Conservation (phyloP, 345 rosid species). For the Eucalyptus cloeziana region DNA sequence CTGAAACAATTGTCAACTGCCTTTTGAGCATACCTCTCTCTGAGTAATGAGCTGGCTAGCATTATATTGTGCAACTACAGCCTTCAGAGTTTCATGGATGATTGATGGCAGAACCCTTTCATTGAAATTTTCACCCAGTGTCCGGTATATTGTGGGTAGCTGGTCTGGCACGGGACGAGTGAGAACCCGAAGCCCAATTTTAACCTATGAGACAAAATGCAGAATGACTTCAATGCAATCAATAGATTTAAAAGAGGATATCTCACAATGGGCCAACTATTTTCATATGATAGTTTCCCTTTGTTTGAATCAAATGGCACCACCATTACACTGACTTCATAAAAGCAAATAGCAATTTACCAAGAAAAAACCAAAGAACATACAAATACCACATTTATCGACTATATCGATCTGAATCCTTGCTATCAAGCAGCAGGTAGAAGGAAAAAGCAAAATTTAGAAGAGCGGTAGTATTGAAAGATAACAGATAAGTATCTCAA, state of each 20-base stretch:
- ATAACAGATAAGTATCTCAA: not conserved
- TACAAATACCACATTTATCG: not conserved
- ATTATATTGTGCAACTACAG: conserved; percentile 93
- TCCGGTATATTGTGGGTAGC: conserved; percentile 70
- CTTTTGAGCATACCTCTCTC: conserved; percentile 49
- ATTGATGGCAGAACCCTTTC: conserved; percentile 92
- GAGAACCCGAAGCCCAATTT: conserved; percentile 90
- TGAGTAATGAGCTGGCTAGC: conserved; percentile 96
- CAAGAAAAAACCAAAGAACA: not conserved
- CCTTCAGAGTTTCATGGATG: conserved; percentile 81
- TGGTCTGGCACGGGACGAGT: conserved; percentile 71
- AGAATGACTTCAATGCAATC: not conserved
- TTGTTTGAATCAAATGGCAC: not conserved
- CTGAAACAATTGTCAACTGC: not conserved
- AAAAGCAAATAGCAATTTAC: not conserved
- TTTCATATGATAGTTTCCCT: not conserved
- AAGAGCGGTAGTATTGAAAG: not conserved
- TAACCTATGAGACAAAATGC: conserved; percentile 40
- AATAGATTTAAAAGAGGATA: not conserved
- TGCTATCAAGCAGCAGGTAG: not conserved
- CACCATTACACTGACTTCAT: not conserved
- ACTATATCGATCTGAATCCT: not conserved
- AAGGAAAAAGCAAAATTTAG: not conserved
- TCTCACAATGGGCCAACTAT: not conserved
- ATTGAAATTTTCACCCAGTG: conserved; percentile 72